A percentile compares a stretch with the other conserved stretches of the same genome.
phyloP scores from a whole-genome alignment of 768 basidiomycete species.

The Fomitopsis pulvina region DNA sequence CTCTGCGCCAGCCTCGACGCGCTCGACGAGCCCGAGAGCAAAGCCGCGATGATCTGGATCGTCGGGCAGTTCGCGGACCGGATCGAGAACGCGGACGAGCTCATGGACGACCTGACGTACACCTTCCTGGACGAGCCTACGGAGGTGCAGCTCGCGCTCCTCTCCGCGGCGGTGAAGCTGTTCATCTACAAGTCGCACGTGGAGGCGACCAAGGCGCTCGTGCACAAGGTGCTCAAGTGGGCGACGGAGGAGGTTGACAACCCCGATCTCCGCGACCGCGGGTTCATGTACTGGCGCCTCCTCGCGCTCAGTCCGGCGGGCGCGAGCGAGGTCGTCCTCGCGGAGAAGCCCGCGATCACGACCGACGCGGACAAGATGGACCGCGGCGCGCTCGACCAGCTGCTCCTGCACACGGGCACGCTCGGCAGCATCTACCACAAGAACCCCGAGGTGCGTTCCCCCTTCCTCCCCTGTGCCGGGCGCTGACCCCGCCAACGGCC shows the following conservation, averaged over 20 bases:
- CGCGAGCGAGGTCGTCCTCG: conserved; percentile 84
- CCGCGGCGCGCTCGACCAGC: conserved; percentile 89
- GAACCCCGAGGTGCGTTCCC: conserved; percentile 70
- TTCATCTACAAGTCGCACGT: conserved; percentile 87
- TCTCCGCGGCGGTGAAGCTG: conserved; percentile 93
- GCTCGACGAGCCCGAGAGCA: conserved; percentile 93
- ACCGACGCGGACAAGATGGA: conserved; percentile 98
- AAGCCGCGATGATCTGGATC: conserved; percentile 98
- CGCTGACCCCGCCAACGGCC: conserved; percentile 3
- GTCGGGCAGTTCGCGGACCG: conserved; percentile 92
- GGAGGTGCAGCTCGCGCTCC: conserved; percentile 92
- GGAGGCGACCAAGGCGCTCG: conserved; percentile 79
- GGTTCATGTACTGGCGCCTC: conserved; percentile 99
- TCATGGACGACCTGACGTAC: conserved; percentile 87
- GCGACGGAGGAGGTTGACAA: conserved; percentile 98
- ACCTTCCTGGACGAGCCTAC: conserved; percentile 90
- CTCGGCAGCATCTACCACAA: conserved; percentile 97
- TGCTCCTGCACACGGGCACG: conserved; percentile 89
- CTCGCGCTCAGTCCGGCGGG: conserved; percentile 87
- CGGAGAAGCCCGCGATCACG: conserved; percentile 94
- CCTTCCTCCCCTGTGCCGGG: not conserved
- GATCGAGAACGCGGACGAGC: conserved; percentile 93
- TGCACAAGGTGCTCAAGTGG: conserved; percentile 95
- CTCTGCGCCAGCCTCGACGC: conserved; percentile 89
- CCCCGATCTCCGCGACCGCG: conserved; percentile 93